Evolutionary conservation across 805 yeast species (phyloP), one percentile per base, ranked within the genome.

Genomic region (Sugiyamaella marilandica): DNA sequence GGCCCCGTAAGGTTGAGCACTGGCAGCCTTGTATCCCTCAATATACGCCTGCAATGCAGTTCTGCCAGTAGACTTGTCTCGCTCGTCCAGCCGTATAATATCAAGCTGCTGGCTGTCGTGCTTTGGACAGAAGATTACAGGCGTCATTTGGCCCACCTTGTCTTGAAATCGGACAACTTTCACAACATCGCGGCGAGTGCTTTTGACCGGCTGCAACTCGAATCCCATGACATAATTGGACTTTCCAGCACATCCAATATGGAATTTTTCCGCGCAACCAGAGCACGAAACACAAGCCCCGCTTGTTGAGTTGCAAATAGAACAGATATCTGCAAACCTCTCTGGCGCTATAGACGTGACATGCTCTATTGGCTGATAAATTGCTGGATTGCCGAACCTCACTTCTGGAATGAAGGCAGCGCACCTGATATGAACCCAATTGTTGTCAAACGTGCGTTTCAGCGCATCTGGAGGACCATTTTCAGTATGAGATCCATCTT

Each of bases 361-460:
- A 2, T 80, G 79, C 21, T 67, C 59, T 7, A 77, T 66, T 0
- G 83, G 84, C 56, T 81, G 83, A 56, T 82, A 47, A 11, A 67
- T 44, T 4, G 34, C 37, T 5, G 14, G n/a, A 55, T 75, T 70
- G 0, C 74, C 80, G 62, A 76, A 80, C 29, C 65, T 67, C 4
- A 76, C 64, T n/a, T 71, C 69, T 3, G 77, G 68, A 29, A 72
- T 70, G 63, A 83, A 82, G 0, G 85, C 47, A 0, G 91, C 83
- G 68, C 97, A 90, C 2, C 79, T 55, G 2, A 84, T 70, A 70
- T 90, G 97, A 33, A 83, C 81, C 97, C 97, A 90, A 53, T 75
- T 73, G 1, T 87, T 87, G 51, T 75, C 78, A 2, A 63, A 59
- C 0, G 94, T 81, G n/a, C 88, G 74, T 61, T 86, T 85, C 59